Evolutionary conservation across 352 stramenopile genomes (phyloP), one percentile per base, ranked within the genome.

Genomic region (Phytophthora megakarya): DNA sequence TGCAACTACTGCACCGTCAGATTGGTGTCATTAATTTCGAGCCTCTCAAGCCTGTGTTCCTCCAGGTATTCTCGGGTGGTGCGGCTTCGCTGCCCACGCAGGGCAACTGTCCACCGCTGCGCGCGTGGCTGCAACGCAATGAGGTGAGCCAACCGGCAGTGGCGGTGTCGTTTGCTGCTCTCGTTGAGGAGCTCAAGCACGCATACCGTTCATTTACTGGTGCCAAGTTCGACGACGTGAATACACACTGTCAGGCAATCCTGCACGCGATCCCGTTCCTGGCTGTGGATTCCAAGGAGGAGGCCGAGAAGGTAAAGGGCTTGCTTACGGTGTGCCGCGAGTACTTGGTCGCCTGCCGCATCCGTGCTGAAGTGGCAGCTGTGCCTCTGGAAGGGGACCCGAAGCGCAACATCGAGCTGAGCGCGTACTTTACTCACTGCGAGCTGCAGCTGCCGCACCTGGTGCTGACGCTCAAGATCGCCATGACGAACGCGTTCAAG

Each of bases 401-500:
- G 25, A 88, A 93, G 58, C 89, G 97, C 65, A 96, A 97, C 59
- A 98, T 99, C 32, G 97, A 99, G 72, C 78, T 99, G 42, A 97
- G 96, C 39, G 97, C 97, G 11, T 99, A 99, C 88, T 99, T 99
- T 50, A 99, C 97, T 47, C 97, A 99, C 84, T 99, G 97, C 73
- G 97, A 99, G 50, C 85, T 99, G 45, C 97, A 99, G 82, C 92
- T 97, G 23, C 88, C 95, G 39, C 98, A 99, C 75, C 75, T 99
- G 56, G 81, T 99, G 52, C 88, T 99, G 40, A 98, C 97, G 26
- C 91, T 99, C 19, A 98, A 98, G 76, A 98, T 98, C 74, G 98
- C 98, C 18, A 99, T 99, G 97, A 98, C 96, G 42, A 97, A 97
- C 59, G 91, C 97, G 30, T 99, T 99, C 82, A 99, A 99, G 83